phyloP scores from a whole-genome alignment of 768 basidiomycete species.

The Lactarius evosmus region DNA sequence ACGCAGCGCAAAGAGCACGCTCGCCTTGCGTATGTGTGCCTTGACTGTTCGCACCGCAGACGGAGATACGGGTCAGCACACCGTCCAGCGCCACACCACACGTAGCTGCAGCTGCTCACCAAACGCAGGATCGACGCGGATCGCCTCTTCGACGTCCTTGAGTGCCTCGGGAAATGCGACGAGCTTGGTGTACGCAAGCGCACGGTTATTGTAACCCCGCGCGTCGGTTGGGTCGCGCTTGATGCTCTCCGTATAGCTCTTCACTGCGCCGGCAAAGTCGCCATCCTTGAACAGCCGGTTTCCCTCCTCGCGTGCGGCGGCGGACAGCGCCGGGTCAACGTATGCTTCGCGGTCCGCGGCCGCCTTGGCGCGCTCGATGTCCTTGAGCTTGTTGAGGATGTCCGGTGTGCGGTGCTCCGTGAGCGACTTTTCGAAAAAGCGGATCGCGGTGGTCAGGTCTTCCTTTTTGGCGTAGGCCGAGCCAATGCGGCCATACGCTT shows the following conservation, averaged over 20 bases:
- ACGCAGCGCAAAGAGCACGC: constrained; percentile 84
- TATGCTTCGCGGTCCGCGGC: constrained; percentile 82
- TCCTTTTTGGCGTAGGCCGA: constrained; percentile 78
- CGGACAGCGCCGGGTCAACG: constrained; percentile 81
- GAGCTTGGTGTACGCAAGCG: constrained; percentile 96
- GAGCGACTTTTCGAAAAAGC: constrained; percentile 89
- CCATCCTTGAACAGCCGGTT: constrained; percentile 90
- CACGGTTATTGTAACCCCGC: constrained; percentile 95
- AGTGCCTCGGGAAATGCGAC: constrained; percentile 91
- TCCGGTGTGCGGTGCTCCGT: constrained; percentile 96
- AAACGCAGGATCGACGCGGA: constrained; percentile 85
- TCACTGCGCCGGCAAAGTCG: constrained; percentile 89
- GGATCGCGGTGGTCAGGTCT: constrained; percentile 76
- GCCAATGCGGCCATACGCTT: constrained; percentile 89
- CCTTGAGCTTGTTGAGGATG: constrained; percentile 85
- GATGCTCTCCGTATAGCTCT: constrained; percentile 92
- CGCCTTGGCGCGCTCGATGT: constrained; percentile 69
- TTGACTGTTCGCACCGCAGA: constrained; percentile 59
- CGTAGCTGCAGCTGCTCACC: constrained; percentile 49
- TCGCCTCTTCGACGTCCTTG: constrained; percentile 92
- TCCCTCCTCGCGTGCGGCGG: constrained; percentile 84
- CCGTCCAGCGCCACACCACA: constrained; percentile 13
- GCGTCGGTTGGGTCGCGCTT: constrained; percentile 91
- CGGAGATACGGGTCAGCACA: neutral
- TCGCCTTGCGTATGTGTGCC: constrained; percentile 91